phyloP scores from a whole-genome alignment of 2,329 filamentous ascomycete genomes.

The Alternaria hordeiaustralica region DNA sequence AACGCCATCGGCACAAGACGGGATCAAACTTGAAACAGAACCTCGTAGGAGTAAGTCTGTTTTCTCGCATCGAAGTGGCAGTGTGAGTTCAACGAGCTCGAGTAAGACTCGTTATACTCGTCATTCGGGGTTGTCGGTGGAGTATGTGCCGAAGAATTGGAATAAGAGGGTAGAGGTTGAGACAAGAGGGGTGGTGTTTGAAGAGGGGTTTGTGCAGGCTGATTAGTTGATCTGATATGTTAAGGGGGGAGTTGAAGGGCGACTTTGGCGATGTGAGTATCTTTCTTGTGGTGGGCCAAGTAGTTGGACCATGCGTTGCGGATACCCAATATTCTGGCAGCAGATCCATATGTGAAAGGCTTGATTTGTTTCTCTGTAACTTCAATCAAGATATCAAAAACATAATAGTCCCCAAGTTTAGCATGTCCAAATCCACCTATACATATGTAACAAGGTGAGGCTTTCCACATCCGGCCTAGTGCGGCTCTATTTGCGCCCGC shows the following conservation, averaged over 20 bases:
- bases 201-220: not conserved
- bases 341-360: accelerated
- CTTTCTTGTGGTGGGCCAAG: not conserved
- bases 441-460: not conserved
- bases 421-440: too few relatives aligned
- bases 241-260: accelerated
- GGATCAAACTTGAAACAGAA: not conserved
- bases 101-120: constrained; percentile 14
- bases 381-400: too few relatives aligned
- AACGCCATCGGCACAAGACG: too few relatives aligned
- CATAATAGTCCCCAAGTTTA: too few relatives aligned
- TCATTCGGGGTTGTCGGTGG: constrained; percentile 18
- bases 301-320: not conserved
- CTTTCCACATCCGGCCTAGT: not conserved
- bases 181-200: too few relatives aligned
- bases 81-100: not conserved
- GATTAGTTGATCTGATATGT: not conserved
- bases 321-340: not conserved
- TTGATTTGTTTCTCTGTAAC: not conserved
- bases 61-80: not conserved
- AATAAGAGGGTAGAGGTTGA: constrained; percentile 9
- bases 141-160: constrained; percentile 22
- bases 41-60: not conserved
- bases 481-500: not conserved
- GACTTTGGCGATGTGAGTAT: not conserved